Conservation (phyloP, 345 rosid genomes). For the Pistacia vera region DNA sequence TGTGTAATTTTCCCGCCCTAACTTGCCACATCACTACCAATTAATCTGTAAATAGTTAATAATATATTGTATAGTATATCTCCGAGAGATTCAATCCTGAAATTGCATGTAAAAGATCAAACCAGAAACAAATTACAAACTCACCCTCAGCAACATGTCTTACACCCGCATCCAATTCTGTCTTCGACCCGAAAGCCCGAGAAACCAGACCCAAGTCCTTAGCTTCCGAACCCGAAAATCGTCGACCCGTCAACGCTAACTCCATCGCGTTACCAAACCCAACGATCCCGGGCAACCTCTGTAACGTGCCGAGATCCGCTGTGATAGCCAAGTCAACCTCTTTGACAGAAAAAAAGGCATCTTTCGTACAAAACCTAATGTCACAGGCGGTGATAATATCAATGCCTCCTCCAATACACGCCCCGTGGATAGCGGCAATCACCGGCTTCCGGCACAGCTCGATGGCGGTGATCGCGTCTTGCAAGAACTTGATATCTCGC, state of each 20-base stretch:
- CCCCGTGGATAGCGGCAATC: slow-evolving; percentile 71
- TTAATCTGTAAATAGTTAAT: too few relatives aligned
- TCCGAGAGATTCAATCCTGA: neutral
- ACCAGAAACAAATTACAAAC: neutral
- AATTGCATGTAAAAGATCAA: neutral
- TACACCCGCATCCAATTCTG: slow-evolving; percentile 57
- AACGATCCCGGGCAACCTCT: slow-evolving; percentile 74
- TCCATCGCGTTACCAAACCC: slow-evolving; percentile 76
- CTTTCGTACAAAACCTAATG: slow-evolving; percentile 62
- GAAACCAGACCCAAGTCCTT: slow-evolving; percentile 77
- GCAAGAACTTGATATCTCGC: slow-evolving; percentile 58
- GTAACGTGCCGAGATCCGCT: slow-evolving; percentile 88
- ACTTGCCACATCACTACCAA: too few relatives aligned
- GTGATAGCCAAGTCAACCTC: slow-evolving; percentile 82
- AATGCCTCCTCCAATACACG: slow-evolving; percentile 75
- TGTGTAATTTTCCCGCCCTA: too few relatives aligned
- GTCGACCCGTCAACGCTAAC: slow-evolving; percentile 67
- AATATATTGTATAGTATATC: too few relatives aligned
- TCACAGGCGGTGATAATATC: slow-evolving; percentile 82
- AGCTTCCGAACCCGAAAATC: slow-evolving; percentile 67
- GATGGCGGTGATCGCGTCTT: slow-evolving; percentile 71
- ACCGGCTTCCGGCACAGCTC: slow-evolving; percentile 86
- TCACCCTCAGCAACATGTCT: slow-evolving; percentile 62
- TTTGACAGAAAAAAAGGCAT: slow-evolving; percentile 70
- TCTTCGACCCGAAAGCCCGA: slow-evolving; percentile 58